Percentiles rank a stretch among this genome's conserved stretches.
Evolutionary conservation across 176 grass and related monocot species (phyloP).

Genomic region (Triticum turgidum): DNA sequence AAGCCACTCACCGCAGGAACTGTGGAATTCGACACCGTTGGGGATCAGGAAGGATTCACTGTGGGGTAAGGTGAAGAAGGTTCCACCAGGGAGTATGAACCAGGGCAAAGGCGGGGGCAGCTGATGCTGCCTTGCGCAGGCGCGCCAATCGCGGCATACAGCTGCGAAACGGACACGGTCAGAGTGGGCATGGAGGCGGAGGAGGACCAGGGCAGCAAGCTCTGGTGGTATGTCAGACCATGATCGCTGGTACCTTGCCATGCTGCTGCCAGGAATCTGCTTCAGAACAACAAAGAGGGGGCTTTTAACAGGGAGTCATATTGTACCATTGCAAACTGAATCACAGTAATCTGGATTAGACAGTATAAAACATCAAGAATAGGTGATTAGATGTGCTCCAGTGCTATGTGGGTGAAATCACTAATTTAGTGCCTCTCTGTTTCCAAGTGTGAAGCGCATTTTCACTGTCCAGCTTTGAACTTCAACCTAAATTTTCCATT

Average conservation of each 20-base stretch:
- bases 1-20: constrained; percentile 6
- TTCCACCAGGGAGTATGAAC: background rate
- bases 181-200: background rate
- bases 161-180: background rate
- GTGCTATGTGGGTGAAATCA: background rate
- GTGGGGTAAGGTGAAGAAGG: background rate
- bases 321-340: background rate
- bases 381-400: background rate
- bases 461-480: background rate
- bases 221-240: constrained; percentile 15
- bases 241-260: background rate
- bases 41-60: constrained; percentile 6
- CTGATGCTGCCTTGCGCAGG: background rate
- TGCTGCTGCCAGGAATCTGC: background rate
- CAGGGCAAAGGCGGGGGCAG: background rate
- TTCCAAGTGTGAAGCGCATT: background rate
- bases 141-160: constrained; percentile 16
- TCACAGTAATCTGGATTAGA: background rate
- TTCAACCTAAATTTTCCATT: background rate
- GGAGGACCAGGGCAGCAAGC: constrained; percentile 8
- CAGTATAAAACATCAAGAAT: too few species aligned
- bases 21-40: background rate
- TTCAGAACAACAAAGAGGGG: background rate
- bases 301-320: background rate
- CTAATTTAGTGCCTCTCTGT: background rate